Conservation (phyloP, 2,329 filamentous ascomycete species). For the Trichoderma atrobrunneum region DNA sequence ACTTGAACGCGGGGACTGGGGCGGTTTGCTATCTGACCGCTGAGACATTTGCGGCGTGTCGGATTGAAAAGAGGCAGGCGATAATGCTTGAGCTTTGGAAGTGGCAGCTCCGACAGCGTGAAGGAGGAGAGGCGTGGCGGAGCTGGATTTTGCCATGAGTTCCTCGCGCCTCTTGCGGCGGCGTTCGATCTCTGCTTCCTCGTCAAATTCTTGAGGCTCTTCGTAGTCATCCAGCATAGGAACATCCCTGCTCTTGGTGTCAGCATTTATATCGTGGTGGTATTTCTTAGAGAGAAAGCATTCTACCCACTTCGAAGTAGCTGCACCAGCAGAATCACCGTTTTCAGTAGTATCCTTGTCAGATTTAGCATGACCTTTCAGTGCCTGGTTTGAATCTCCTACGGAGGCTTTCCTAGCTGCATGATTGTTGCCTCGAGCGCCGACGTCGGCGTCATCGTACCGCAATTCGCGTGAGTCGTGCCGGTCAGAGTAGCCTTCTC, state of each 20-base stretch:
- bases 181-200: constrained; percentile 80
- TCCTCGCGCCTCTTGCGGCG: constrained; percentile 81
- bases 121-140: constrained; percentile 69
- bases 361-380: constrained; percentile 67
- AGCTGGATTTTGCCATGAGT: constrained; percentile 77
- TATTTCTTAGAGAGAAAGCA: background rate
- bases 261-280: constrained; percentile 14
- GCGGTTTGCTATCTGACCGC: constrained; percentile 35
- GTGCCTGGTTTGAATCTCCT: constrained; percentile 56
- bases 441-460: constrained; percentile 44
- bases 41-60: constrained; percentile 39
- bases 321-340: background rate
- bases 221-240: constrained; percentile 41
- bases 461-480: constrained; percentile 30
- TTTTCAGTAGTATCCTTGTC: constrained; percentile 44
- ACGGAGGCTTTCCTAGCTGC: constrained; percentile 62
- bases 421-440: constrained; percentile 48
- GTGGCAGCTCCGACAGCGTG: constrained; percentile 66
- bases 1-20: constrained; percentile 49
- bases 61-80: constrained; percentile 51
- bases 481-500: constrained; percentile 30
- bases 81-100: constrained; percentile 50
- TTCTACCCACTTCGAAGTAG: constrained; percentile 1
- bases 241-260: constrained; percentile 19
- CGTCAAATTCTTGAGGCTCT: constrained; percentile 64